phyloP scores from a whole-genome alignment of 129 eudicot species.

The Saposhnikovia divaricata region DNA sequence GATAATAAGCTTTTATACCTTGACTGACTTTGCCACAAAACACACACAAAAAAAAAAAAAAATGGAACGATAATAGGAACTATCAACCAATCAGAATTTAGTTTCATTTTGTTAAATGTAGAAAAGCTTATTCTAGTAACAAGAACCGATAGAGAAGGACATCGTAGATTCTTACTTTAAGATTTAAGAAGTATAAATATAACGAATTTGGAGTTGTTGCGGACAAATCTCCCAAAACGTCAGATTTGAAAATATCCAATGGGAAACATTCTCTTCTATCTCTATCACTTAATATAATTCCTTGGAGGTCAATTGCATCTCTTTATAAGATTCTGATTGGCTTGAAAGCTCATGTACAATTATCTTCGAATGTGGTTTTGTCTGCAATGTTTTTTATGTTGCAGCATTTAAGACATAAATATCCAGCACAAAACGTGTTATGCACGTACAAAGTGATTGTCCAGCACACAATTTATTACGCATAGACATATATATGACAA shows the following conservation, averaged over 20 bases:
- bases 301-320: not conserved
- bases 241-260: too few relatives aligned
- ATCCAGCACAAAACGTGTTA: not conserved
- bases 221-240: not conserved
- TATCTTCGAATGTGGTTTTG: not conserved
- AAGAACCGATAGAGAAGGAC: not conserved
- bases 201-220: too few relatives aligned
- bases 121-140: not conserved
- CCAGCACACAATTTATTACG: not conserved
- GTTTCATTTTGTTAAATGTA: not conserved
- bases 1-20: too few relatives aligned
- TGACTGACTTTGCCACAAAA: not conserved
- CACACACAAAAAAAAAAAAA: not conserved
- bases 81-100: not conserved
- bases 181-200: not conserved
- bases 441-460: not conserved
- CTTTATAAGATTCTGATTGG: not conserved
- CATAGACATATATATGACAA: not conserved
- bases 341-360: not conserved
- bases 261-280: not conserved
- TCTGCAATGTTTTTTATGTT: not conserved
- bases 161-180: not conserved
- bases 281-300: not conserved
- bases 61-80: not conserved
- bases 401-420: not conserved